Base-by-base conservation (phyloP, 345 rosid species). In the Camelina hispida region DNA sequence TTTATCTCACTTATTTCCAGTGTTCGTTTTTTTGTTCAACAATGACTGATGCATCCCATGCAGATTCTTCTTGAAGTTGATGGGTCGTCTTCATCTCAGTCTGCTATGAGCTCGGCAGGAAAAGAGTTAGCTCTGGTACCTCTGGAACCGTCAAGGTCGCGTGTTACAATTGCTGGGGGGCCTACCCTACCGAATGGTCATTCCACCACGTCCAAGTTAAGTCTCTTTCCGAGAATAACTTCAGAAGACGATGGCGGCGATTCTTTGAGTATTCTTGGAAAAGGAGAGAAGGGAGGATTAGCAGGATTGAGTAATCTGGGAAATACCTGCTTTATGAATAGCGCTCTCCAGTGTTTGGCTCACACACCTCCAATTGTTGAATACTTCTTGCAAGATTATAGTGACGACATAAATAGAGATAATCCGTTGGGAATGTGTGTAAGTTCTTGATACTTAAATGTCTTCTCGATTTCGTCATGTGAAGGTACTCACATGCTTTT, bases 271-370 rank as follows among this genome's bases (percentile, higher is more conserved):
- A 30, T 2, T 76, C 78, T 40, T 63, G 90, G 78, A 71, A 92
- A 83, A 78, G 91, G 71, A 53, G 97, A 87, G 83, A 85, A 64
- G 66, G 88, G 88, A 48, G 99, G 99, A 77, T 86, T 95, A 81
- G 96, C 94, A 72, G 99, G 99, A 71, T 79, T 95, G 81, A 93
- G 84, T 78, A 95, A 95, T 78, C 80, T 95, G 80, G 99, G 99
- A 66, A 95, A 95, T 68, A 95, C 99, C 72, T 95, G 99, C 84
- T 95, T 95, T 74, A 95, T 95, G 99, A 95, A 92, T 74, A 92
- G 99, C 66, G 88, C 97, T 74, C 78, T 95, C 74, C 99, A 95
- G 42, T 95, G 99, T 86, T 84, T 95, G 73, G 93, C 86, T 67
- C 99, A 95, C 83, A 95, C 97, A 3, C 91, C 94, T n/a, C 88